Percentiles rank a stretch among this genome's conserved stretches.
phyloP scores from a whole-genome alignment of 805 yeast genomes.

The Starmerella bombicola region DNA sequence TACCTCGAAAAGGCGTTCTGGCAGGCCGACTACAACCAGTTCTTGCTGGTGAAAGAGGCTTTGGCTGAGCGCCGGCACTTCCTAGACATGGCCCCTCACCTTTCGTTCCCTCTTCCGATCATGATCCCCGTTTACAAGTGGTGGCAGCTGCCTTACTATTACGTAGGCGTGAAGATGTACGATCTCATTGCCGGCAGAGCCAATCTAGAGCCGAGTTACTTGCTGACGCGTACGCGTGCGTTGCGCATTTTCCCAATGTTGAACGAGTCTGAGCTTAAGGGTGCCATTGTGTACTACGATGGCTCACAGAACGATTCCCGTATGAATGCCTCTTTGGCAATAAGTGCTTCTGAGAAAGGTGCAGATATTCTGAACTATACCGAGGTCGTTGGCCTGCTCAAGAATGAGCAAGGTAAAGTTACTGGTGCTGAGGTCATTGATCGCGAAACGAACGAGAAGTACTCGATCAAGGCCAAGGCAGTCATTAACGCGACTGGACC shows the following conservation, averaged over 20 bases:
- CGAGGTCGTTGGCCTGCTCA: conserved; percentile 64
- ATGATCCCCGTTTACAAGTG: conserved; percentile 91
- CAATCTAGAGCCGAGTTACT: conserved; percentile 65
- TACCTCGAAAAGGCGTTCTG: conserved; percentile 90
- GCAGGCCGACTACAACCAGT: conserved; percentile 80
- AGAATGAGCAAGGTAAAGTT: conserved; percentile 46
- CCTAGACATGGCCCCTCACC: conserved; percentile 83
- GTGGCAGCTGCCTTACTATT: conserved; percentile 94
- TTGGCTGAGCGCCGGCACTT: conserved; percentile 76
- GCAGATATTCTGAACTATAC: conserved; percentile 82
- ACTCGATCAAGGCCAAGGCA: conserved; percentile 54
- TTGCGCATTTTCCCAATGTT: conserved; percentile 74
- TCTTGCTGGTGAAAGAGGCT: conserved; percentile 80
- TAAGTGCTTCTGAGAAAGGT: conserved; percentile 75
- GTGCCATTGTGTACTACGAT: conserved; percentile 87
- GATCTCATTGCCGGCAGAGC: conserved; percentile 86
- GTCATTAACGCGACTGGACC: conserved; percentile 94
- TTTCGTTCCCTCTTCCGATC: conserved; percentile 74
- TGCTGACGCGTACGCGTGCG: conserved; percentile 55
- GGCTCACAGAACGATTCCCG: conserved; percentile 90
- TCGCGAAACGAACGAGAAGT: conserved; percentile 43
- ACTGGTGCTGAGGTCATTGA: conserved; percentile 69
- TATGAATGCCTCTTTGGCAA: conserved; percentile 73
- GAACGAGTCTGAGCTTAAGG: conserved; percentile 65
- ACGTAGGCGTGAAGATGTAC: conserved; percentile 80